phyloP scores from a whole-genome alignment of 2,329 filamentous ascomycete species.

The Pochonia chlamydosporia region DNA sequence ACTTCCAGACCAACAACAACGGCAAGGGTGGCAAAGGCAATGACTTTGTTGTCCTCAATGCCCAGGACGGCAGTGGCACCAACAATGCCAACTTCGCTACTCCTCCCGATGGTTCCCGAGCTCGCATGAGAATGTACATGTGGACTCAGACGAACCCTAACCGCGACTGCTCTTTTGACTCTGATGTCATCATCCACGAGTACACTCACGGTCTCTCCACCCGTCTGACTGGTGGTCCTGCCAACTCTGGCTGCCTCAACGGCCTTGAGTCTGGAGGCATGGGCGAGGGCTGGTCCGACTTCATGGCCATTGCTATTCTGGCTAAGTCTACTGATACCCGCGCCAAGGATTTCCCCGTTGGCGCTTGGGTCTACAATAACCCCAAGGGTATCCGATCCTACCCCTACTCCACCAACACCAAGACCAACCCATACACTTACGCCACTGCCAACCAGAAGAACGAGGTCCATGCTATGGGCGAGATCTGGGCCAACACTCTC shows the following conservation, averaged over 20 bases:
- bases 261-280: conserved; percentile 47
- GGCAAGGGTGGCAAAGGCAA: conserved; percentile 42
- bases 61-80: conserved; percentile 47
- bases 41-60: conserved; percentile 50
- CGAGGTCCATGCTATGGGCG: conserved; percentile 42
- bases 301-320: conserved; percentile 46
- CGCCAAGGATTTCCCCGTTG: conserved; percentile 40
- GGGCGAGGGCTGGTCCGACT: conserved; percentile 55
- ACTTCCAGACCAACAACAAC: conserved; percentile 54
- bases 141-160: conserved; percentile 42
- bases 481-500: conserved; percentile 45
- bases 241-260: conserved; percentile 42
- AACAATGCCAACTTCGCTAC: conserved; percentile 57
- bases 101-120: conserved; percentile 42
- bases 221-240: conserved; percentile 53
- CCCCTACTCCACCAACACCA: conserved; percentile 44
- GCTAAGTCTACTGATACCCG: conserved; percentile 40
- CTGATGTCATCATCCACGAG: conserved; percentile 55
- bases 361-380: conserved; percentile 41
- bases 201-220: conserved; percentile 51
- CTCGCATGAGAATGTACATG: conserved; percentile 55
- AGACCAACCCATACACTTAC: conserved; percentile 46
- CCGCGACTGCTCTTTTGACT: conserved; percentile 53
- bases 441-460: conserved; percentile 29
- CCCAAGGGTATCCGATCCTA: conserved; percentile 40